phyloP scores from a whole-genome alignment of 331 rosid species.

The Erythrophleum ivorense region DNA sequence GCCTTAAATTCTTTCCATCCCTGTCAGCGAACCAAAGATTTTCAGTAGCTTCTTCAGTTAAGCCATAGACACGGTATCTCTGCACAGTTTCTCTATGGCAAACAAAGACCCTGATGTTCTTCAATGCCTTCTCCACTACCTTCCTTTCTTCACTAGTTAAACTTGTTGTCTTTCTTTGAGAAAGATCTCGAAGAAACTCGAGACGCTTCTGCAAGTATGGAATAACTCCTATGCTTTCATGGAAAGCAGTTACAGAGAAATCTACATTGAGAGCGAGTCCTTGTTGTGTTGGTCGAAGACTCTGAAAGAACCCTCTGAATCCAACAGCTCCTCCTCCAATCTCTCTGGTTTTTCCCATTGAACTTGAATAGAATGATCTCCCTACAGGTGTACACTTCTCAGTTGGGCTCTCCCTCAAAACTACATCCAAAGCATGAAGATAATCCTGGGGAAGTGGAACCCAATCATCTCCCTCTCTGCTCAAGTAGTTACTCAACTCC shows the following conservation, averaged over 20 bases:
- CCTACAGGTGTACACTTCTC: conserved; percentile 89
- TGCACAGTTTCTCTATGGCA: conserved; percentile 97
- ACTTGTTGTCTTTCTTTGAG: conserved; percentile 73
- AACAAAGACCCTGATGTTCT: conserved; percentile 90
- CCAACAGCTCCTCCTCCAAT: conserved; percentile 98
- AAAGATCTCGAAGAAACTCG: conserved; percentile 79
- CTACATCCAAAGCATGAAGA: conserved; percentile 96
- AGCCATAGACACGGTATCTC: conserved; percentile 83
- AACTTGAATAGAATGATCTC: conserved; percentile 79
- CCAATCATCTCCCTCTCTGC: conserved; percentile 85
- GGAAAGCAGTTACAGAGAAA: conserved; percentile 95
- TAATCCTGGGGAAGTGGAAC: conserved; percentile 94
- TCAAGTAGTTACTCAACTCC: conserved; percentile 72
- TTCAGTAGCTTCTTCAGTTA: conserved; percentile 90
- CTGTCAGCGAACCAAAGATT: conserved; percentile 90
- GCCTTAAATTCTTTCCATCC: conserved; percentile 81
- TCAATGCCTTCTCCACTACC: conserved; percentile 89
- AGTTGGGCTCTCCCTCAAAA: conserved; percentile 80
- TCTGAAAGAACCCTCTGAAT: conserved; percentile 96
- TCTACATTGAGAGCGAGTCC: conserved; percentile 94
- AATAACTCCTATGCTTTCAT: conserved; percentile 93
- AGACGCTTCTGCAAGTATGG: conserved; percentile 90
- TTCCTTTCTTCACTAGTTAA: conserved; percentile 70
- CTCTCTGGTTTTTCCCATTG: conserved; percentile 85
- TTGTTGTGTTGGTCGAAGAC: conserved; percentile 97